phyloP scores from a whole-genome alignment of 2,329 filamentous ascomycete species.

The Colletotrichum horii region DNA sequence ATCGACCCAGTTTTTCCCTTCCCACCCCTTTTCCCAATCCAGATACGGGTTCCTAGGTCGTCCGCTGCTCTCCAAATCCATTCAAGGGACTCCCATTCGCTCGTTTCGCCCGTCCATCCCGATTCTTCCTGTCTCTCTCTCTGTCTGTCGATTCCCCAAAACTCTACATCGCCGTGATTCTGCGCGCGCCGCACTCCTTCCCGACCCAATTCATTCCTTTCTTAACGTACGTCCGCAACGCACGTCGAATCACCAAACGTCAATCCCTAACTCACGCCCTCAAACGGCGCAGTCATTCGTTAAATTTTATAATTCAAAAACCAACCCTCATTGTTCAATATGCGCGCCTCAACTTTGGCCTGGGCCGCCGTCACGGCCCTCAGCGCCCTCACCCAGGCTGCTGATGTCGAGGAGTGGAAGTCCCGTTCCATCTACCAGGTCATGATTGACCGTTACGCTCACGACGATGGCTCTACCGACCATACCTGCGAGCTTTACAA shows the following conservation, averaged over 20 bases:
- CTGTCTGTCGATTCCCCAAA: neutral
- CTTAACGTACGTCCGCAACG: neutral
- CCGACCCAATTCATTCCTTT: conserved; percentile 16
- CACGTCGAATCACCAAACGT: neutral
- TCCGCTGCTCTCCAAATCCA: neutral
- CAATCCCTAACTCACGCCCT: neutral
- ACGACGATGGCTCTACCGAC: conserved; percentile 46
- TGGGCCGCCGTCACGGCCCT: conserved; percentile 16
- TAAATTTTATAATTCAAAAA: neutral
- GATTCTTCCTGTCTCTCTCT: neutral
- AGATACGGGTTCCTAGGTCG: neutral
- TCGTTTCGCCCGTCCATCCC: conserved; percentile 1
- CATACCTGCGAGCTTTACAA: conserved; percentile 40
- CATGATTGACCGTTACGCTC: conserved; percentile 47
- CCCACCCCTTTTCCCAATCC: conserved; percentile 10
- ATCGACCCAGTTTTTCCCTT: conserved; percentile 7
- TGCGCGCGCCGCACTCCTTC: neutral
- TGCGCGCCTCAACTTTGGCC: conserved; percentile 15
- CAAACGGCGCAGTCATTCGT: conserved; percentile 15
- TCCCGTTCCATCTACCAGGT: conserved; percentile 50
- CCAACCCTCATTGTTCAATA: neutral
- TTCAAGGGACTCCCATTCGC: conserved; percentile 11
- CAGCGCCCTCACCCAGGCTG: neutral
- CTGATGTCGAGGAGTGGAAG: conserved; percentile 17
- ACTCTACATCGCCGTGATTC: conserved; percentile 15